phyloP scores from a whole-genome alignment of 331 rosid species.

The Dryas integrifolia region DNA sequence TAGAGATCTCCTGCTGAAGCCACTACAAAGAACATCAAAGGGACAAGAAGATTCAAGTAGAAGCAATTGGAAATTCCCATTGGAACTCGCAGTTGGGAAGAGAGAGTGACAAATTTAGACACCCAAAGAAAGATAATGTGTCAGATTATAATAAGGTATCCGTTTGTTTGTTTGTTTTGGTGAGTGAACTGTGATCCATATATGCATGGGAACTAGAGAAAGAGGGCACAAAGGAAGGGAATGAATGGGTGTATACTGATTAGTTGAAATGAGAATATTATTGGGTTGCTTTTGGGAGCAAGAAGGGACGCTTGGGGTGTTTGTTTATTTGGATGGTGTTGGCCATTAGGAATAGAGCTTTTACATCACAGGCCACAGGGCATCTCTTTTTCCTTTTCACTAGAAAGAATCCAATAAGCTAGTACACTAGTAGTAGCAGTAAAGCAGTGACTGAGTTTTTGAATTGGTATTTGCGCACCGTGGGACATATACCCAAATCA shows the following conservation, averaged over 20 bases:
- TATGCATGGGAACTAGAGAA: conserved; percentile 89
- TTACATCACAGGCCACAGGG: conserved; percentile 29
- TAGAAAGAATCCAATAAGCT: conserved; percentile 59
- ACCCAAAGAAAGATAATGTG: conserved; percentile 42
- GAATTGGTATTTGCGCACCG: conserved; percentile 42
- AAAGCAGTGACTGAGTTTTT: conserved; percentile 31
- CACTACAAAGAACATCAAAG: conserved; percentile 36
- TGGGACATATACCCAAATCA: conserved; percentile 43
- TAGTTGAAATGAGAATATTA: conserved; percentile 47
- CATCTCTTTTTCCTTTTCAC: conserved; percentile 39
- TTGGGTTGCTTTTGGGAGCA: conserved; percentile 49
- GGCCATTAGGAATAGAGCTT: conserved; percentile 71
- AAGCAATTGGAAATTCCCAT: conserved; percentile 65
- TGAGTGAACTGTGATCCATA: conserved; percentile 36
- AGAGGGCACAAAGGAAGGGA: conserved; percentile 40
- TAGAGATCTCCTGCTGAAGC: conserved; percentile 54
- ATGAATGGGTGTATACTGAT: conserved; percentile 39
- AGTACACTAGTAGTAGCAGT: not conserved
- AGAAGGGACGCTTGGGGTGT: conserved; percentile 58
- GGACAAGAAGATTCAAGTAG: conserved; percentile 40
- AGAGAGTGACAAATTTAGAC: conserved; percentile 41
- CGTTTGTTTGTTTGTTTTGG: conserved; percentile 38
- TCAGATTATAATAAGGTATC: conserved; percentile 33
- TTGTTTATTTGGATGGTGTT: conserved; percentile 62
- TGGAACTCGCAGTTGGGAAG: conserved; percentile 50